Base-by-base conservation (phyloP, 257 asterid species). In the Dorcoceras hygrometricum region DNA sequence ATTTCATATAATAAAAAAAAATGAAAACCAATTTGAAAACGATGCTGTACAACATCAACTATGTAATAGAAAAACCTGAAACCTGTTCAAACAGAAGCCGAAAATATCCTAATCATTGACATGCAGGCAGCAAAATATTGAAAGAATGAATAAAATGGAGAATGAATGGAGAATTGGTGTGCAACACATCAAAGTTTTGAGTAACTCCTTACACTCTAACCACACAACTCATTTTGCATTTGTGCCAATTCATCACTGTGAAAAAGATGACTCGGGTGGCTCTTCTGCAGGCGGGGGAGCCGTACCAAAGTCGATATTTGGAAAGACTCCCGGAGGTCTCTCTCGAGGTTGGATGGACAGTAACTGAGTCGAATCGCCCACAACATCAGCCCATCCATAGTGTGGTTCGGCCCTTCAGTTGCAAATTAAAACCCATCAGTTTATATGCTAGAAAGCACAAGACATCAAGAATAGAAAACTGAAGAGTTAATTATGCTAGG, bases 351-450 rank as follows among this genome's bases (percentile, higher is more conserved):
- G 48, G 62, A 94, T 91, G 25, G 98, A 94, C 36, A 94, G 81
- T 77, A 94, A 66, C 63, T 94, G 99, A 27, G 75, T 77, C 16
- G 98, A 94, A 79, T 94, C 93, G n/a, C 99, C 99, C 59, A 94
- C 99, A 26, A 94, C 99, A 65, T 94, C 98, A 0, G 99, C 95
- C 99, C 99, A 94, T 79, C 99, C 99, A 62, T 94, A 90, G 78
- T 91, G 99, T 51, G 99, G 99, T 29, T 94, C 99, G 6, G 96
- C 96, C 91, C 99, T 94, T 73, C 74, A 63, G 63, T 56, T 65
- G 57, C 23, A 60, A 70, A 34, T 57, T 51, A 0, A 59, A 43
- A 11, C 12, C 39, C 53, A 10, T 29, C 16, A 9, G 34, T 23
- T 48, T 67, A 28, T 22, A 24, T 5, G 16, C n/a, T 29, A 32